Evolutionary conservation across 208 protist genomes (phyloP), one percentile per base, ranked within the genome.

Genomic region (Leishmania guyanensis): DNA sequence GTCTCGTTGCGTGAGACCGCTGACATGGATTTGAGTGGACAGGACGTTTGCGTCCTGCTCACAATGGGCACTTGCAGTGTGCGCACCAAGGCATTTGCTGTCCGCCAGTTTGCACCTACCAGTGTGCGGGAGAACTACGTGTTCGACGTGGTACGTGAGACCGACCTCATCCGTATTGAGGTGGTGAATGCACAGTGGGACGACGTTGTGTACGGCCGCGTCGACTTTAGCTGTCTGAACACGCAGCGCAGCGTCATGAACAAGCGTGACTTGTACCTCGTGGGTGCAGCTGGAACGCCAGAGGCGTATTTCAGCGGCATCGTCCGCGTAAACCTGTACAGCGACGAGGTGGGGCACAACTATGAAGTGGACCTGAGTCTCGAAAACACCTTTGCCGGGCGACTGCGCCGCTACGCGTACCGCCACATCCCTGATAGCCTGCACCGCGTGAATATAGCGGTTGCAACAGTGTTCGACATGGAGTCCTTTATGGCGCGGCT

Each of bases 381-480:
- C 29, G 78, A 90, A 60, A 26, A 81, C n/a, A 88, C 92, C 75
- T 95, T 90, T 46, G 81, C 84, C 12, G 90, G 87, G 46, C 92
- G 94, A 22, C 86, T 97, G 46, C 85, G 89, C 46, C 91, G 92
- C 50, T 97, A 95, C 79, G 83, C 88, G 6, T 81, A 89, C 62
- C 83, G 84, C 29, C 89, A 86, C 58, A 78, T 92, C 3, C 94
- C 94, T 17, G 84, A 93, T 70, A 92, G 82, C 48, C 81, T 97
- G 60, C 94, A 97, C 83, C 91, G 93, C 79, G 90, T 95, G 14
- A 86, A 93, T 81, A 72, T 96, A 6, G 88, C 88, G 12, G 83
- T 96, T 5, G 86, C 86, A 43, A 96, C 92, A 9, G 87, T 95
- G 17, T 96, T 94, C 72, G 94, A 97, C 78, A 94, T 95, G 82